Evolutionary conservation across 441 rosid species (phyloP).

Genomic region (Adansonia grandidieri): DNA sequence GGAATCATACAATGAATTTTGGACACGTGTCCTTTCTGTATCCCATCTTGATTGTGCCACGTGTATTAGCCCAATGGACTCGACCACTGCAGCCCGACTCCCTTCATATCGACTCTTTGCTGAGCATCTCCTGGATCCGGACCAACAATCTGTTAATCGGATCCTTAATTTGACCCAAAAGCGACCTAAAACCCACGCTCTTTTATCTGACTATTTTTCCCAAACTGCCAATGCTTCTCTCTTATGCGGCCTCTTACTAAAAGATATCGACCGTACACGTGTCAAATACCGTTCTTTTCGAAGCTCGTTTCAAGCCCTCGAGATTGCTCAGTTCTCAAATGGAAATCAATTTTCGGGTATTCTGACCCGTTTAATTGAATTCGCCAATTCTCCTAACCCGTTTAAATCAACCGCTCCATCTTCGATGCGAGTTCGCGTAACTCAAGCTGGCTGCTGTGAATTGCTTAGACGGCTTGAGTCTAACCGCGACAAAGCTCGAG

Average conservation of each 20-base stretch:
- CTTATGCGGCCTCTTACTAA: constrained; percentile 54
- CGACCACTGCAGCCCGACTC: constrained; percentile 69
- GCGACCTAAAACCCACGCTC: constrained; percentile 35
- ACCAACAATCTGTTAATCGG: constrained; percentile 42
- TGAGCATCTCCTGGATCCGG: constrained; percentile 73
- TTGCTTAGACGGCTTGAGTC: constrained; percentile 59
- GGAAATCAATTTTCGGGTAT: constrained; percentile 8
- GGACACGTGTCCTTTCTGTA: constrained; percentile 59
- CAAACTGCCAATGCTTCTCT: constrained; percentile 62
- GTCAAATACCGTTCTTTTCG: constrained; percentile 39
- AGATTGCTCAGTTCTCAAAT: background rate
- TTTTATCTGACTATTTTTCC: constrained; percentile 54
- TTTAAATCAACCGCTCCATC: constrained; percentile 37
- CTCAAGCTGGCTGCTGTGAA: constrained; percentile 44
- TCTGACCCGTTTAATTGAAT: constrained; percentile 34
- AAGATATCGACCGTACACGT: constrained; percentile 54
- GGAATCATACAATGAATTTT: constrained; percentile 72
- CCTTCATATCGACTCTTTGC: constrained; percentile 76
- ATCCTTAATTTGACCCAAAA: constrained; percentile 40
- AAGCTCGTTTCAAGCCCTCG: constrained; percentile 30
- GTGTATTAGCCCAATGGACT: constrained; percentile 34
- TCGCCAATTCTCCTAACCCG: constrained; percentile 39
- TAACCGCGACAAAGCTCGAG: constrained; percentile 49
- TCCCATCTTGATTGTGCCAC: constrained; percentile 30
- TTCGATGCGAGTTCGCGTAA: constrained; percentile 41